Evolutionary conservation across 2,329 filamentous ascomycete species (phyloP), one percentile per base, ranked within the genome.

Genomic region (Neopestalotiopsis rosae): DNA sequence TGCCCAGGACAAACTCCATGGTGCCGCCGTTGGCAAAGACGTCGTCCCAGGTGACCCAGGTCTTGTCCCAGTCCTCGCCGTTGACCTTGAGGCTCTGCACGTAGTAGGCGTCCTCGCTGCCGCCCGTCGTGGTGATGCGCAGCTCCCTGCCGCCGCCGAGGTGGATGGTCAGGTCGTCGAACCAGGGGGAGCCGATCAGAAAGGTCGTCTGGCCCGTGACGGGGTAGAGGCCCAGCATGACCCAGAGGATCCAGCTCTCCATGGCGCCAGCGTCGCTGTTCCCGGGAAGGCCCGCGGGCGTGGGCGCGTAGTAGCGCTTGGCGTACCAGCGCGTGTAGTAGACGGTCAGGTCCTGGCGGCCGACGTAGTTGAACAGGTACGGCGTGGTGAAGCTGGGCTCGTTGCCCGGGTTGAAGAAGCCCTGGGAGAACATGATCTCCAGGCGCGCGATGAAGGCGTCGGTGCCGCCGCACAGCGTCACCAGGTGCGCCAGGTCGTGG

Each of bases 211-310:
- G 90, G 0, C 89, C 90, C 0, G 90, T 91, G 71, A 93, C 81
- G 1, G 90, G 91, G 72, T 91, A 92, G 34, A 92, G 79, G 1
- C 90, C 90, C 49, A 92, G 85, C 85, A 91, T 91, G 71, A 87
- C 88, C 88, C 91, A 93, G 9, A 92, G 79, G 2, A 91, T 78
- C 88, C 90, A 92, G 7, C 87, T 89, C 76, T 93, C 90, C 90
- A 93, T 92, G 14, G 91, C 89, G 6, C 91, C 91, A 1, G 90
- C 90, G 76, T 93, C 91, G 59, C 87, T 89, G 77, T 93, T 93
- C 0, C 91, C 91, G 0, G 91, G 91, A 0, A 93, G 81, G 0
- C 91, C 91, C 7, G 74, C 75, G 0, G 83, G 81, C 0, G 85
- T 86, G 1, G 86, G 82, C 63, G 81, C 82, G 79, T 92, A 92